Percentiles rank a stretch among this genome's conserved stretches.
Conservation (phyloP, 2,329 filamentous ascomycete species). For the Fusarium sacchari region DNA sequence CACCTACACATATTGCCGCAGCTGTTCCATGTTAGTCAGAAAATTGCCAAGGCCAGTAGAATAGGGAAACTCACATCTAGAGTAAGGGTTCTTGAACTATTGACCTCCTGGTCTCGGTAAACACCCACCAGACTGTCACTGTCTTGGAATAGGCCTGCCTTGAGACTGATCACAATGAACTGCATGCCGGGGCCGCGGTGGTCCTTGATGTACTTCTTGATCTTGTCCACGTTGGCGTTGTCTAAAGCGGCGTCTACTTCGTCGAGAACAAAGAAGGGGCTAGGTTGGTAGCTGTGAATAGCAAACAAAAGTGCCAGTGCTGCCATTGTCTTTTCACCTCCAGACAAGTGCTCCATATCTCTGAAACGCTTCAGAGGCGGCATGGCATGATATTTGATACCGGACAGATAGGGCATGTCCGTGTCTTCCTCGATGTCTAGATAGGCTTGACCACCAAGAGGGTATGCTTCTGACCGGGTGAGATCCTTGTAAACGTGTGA, state of each 20-base stretch:
- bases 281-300: conserved; percentile 94
- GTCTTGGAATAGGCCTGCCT: conserved; percentile 94
- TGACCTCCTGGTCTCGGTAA: conserved; percentile 92
- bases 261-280: conserved; percentile 96
- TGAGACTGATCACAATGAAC: conserved; percentile 97
- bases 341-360: conserved; percentile 98
- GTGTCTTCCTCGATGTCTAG: conserved; percentile 93
- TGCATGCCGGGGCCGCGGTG: conserved; percentile 98
- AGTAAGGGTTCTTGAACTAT: conserved; percentile 90
- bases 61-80: conserved; percentile 80
- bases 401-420: conserved; percentile 94
- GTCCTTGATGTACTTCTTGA: conserved; percentile 95
- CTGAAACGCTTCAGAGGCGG: conserved; percentile 97
- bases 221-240: conserved; percentile 94
- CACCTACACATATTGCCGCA: conserved; percentile 49
- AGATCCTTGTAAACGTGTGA: conserved; percentile 94
- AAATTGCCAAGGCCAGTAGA: not conserved
- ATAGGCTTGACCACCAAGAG: conserved; percentile 88
- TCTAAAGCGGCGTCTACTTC: conserved; percentile 99
- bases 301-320: conserved; percentile 96
- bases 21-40: conserved; percentile 37
- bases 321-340: conserved; percentile 98
- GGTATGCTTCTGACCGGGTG: conserved; percentile 89
- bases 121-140: conserved; percentile 96
- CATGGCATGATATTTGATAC: conserved; percentile 99